Evolutionary conservation across 1,284 basidiomycete species (phyloP), one percentile per base, ranked within the genome.

Genomic region (Trichosporon faecale): DNA sequence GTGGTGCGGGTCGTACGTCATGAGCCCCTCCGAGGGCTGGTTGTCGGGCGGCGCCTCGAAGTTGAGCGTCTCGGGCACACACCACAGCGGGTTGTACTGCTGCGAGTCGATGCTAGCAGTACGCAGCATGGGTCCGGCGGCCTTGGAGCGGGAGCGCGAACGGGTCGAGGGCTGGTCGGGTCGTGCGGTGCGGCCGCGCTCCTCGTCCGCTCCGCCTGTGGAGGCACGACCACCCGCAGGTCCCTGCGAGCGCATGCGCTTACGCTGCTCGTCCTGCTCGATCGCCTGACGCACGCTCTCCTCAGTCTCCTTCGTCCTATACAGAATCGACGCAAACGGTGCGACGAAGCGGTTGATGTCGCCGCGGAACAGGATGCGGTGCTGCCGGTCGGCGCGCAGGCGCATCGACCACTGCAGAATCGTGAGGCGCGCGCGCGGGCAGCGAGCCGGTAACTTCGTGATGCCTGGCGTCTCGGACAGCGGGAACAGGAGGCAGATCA

Each of bases 361-460:
- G 29, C 79, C 78, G 21, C 84, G 78, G 72, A 92, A 90, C 80
- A 91, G 97, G 49, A 99, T 82, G 16, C 91, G 88, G 80, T 99
- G 97, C 76, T 95, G 91, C 2, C 93, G 89, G 79, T 98, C 95
- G 0, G 93, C 94, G 65, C 97, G 88, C 25, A 99, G 85, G 12
- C 94, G 90, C 85, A 95, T 89, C 70, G 97, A 81, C 86, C 95
- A 97, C 78, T 96, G 93, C 9, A 99, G 85, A 2, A 91, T 88
- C 2, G 88, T 85, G 18, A 98, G 82, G 27, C 93, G 86, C 0
- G 91, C 90, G 21, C 87, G 85, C 0, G 88, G 82, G 33, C 90
- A 91, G 29, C 78, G 73, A 18, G 84, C 82, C 2, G 80, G 78
- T 21, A 81, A 73, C 49, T 73, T 73, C 66, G 77, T 69, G 64